These are phyloP conservation scores for Colletotrichum abscissum DNA, from an alignment of 2,329 filamentous ascomycete species.

Conservation along the genomic window DNA sequence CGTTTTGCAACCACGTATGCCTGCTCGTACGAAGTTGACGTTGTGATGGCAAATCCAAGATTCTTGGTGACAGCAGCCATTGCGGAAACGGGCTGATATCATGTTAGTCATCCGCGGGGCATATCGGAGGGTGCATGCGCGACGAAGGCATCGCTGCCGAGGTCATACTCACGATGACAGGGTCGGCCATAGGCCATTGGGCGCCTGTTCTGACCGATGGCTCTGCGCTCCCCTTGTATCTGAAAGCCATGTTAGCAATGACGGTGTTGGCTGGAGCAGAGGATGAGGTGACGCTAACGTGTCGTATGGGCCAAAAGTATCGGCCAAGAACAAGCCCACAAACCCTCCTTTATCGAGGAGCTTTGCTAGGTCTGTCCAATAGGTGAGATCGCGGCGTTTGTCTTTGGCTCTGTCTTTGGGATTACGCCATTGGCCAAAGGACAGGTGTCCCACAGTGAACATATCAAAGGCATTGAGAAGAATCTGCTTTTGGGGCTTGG, in stretches of 20 bases:
- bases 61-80: conserved; percentile 76
- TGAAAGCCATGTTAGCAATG: neutral
- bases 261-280: neutral
- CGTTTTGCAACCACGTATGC: conserved; percentile 71
- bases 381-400: conserved; percentile 42
- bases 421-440: conserved; percentile 26
- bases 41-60: conserved; percentile 71
- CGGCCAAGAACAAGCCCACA: conserved; percentile 73
- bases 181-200: conserved; percentile 74
- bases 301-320: conserved; percentile 67
- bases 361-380: conserved; percentile 74
- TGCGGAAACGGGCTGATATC: conserved; percentile 45
- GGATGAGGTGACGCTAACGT: conserved; percentile 54
- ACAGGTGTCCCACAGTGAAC: conserved; percentile 22
- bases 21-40: conserved; percentile 71
- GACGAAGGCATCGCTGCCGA: neutral
- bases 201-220: conserved; percentile 66
- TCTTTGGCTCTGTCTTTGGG: conserved; percentile 20
- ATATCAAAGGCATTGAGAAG: conserved; percentile 23
- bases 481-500: conserved; percentile 9
- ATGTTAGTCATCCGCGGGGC: neutral
- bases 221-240: conserved; percentile 63
- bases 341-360: conserved; percentile 71
- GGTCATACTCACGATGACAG: conserved; percentile 61
- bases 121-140: neutral